Evolutionary conservation across 257 asterid species (phyloP).

Genomic region (Salvia splendens): DNA sequence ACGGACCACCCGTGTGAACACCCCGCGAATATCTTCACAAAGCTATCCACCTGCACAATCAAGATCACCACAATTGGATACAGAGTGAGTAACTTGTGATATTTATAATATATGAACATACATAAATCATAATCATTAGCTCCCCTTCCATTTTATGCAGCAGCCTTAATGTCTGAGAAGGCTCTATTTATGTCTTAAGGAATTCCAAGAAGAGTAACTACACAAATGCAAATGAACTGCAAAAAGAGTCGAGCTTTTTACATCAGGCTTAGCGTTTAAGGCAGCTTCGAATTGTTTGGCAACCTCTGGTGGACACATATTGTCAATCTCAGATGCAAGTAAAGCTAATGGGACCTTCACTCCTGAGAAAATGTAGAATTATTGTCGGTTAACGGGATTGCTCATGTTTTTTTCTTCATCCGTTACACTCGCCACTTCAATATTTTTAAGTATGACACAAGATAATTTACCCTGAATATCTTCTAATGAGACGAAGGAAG

Average conservation of each 20-base stretch:
- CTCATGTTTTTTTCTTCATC: not conserved
- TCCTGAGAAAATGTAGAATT: constrained; percentile 34
- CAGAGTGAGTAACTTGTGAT: not conserved
- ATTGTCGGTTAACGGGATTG: not conserved
- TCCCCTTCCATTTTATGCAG: not conserved
- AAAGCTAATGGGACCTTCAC: constrained; percentile 58
- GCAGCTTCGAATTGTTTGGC: constrained; percentile 45
- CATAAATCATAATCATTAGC: too few relatives aligned
- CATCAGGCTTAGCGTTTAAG: constrained; percentile 57
- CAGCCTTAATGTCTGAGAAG: not conserved
- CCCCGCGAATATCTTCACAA: constrained; percentile 61
- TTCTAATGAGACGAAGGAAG: constrained; percentile 54
- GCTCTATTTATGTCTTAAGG: too few relatives aligned
- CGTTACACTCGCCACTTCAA: too few relatives aligned
- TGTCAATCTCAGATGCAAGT: constrained; percentile 65
- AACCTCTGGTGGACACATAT: constrained; percentile 46
- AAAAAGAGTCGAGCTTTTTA: constrained; percentile 2
- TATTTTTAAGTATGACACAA: too few relatives aligned
- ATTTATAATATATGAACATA: too few relatives aligned
- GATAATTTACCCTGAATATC: constrained; percentile 53
- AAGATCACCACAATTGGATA: not conserved
- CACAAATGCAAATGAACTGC: not conserved
- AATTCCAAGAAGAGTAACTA: not conserved
- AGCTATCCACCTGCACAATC: constrained; percentile 47
- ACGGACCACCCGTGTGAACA: constrained; percentile 62